Percentiles rank a stretch among this genome's conserved stretches.
Conservation (phyloP, 768 basidiomycete species). For the Boletus pseudo-olivaceus region DNA sequence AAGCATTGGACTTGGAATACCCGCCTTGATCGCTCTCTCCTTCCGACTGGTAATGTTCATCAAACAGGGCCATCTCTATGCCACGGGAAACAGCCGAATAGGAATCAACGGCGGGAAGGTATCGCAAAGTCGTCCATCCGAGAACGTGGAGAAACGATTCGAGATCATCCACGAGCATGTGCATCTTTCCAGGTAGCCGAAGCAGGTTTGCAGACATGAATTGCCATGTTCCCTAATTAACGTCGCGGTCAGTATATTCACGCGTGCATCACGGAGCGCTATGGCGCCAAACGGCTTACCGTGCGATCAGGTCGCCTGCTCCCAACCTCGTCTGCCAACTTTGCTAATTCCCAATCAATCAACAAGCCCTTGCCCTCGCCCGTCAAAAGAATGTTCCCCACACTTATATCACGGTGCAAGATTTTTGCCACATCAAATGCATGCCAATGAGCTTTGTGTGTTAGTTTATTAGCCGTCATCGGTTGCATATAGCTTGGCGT, state of each 20-base stretch:
- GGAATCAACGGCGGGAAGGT: neutral
- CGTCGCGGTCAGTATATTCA: accelerated
- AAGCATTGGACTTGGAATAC: too few species aligned
- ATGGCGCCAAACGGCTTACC: neutral
- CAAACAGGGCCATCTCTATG: neutral
- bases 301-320: neutral
- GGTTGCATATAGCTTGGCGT: neutral
- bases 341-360: slow-evolving; percentile 23
- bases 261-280: neutral
- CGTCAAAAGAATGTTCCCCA: neutral
- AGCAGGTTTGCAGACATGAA: neutral
- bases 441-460: slow-evolving; percentile 18
- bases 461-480: neutral
- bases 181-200: slow-evolving; percentile 4
- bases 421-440: slow-evolving; percentile 14
- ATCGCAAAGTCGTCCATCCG: neutral
- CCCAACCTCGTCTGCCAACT: neutral
- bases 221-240: neutral
- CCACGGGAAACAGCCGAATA: neutral
- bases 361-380: slow-evolving; percentile 6
- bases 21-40: too few species aligned
- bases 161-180: slow-evolving; percentile 28
- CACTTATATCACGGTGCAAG: slow-evolving; percentile 28
- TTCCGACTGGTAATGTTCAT: neutral
- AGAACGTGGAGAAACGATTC: slow-evolving; percentile 27